A percentile compares a stretch with the other conserved stretches of the same genome.
Evolutionary conservation across 805 yeast species (phyloP).

Genomic region (Ogataea siamensis): DNA sequence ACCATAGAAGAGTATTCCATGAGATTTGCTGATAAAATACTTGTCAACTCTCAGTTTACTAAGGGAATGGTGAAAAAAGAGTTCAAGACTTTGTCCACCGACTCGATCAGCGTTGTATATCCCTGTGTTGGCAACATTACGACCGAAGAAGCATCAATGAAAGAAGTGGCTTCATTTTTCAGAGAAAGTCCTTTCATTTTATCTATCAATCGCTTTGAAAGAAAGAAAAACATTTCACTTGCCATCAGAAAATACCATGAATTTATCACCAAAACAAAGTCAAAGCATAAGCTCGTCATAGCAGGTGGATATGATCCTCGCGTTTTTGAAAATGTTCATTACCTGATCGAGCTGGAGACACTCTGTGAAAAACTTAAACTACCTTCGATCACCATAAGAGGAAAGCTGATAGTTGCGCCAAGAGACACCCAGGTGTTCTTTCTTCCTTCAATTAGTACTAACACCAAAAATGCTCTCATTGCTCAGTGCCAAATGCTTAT

Average conservation of each 20-base stretch:
- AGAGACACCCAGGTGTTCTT: slow-evolving; percentile 41
- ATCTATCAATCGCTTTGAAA: slow-evolving; percentile 86
- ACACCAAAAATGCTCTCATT: slow-evolving; percentile 62
- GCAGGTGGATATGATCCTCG: slow-evolving; percentile 91
- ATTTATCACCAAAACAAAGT: slow-evolving; percentile 35
- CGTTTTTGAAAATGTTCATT: slow-evolving; percentile 71
- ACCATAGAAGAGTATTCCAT: slow-evolving; percentile 80
- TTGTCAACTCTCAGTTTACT: slow-evolving; percentile 89
- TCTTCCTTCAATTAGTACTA: slow-evolving; percentile 73
- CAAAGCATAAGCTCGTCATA: slow-evolving; percentile 53
- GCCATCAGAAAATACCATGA: slow-evolving; percentile 69
- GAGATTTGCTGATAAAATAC: slow-evolving; percentile 68
- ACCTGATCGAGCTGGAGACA: slow-evolving; percentile 56
- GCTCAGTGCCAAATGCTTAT: slow-evolving; percentile 56
- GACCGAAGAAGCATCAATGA: slow-evolving; percentile 24
- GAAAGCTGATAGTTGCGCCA: slow-evolving; percentile 18
- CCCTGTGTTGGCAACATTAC: slow-evolving; percentile 66
- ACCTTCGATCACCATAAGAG: slow-evolving; percentile 39
- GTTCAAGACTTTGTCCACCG: slow-evolving; percentile 42
- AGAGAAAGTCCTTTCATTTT: slow-evolving; percentile 46
- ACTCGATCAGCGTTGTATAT: slow-evolving; percentile 58
- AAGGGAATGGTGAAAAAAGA: slow-evolving; percentile 62
- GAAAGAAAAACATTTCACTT: slow-evolving; percentile 75
- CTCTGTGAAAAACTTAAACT: slow-evolving; percentile 48
- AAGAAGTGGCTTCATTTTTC: slow-evolving; percentile 38